phyloP scores from a whole-genome alignment of 164 flowering plant genomes.

The Vitis rupestris region DNA sequence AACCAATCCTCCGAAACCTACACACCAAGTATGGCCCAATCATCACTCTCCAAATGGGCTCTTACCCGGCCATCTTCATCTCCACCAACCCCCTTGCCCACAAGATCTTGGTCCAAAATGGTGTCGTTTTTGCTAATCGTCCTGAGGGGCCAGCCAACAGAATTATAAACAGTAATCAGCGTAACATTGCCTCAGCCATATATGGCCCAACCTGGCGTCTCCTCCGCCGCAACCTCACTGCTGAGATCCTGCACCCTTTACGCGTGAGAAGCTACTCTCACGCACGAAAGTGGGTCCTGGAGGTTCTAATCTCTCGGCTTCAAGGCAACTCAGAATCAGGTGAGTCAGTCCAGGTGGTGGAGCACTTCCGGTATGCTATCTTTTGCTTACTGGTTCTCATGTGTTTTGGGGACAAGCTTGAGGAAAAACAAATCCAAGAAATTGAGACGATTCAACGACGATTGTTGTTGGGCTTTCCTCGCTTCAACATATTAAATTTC shows the following conservation, averaged over 20 bases:
- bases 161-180: background rate
- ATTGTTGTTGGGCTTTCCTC: constrained; percentile 1
- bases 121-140: constrained; percentile 15
- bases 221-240: background rate
- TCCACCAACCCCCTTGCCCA: constrained; percentile 32
- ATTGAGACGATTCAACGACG: constrained; percentile 17
- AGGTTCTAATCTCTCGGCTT: no score
- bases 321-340: no score
- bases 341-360: background rate
- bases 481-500: constrained; percentile 21
- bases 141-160: background rate
- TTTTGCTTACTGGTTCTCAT: constrained; percentile 1
- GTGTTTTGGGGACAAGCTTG: background rate
- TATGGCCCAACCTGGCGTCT: background rate
- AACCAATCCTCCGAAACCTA: constrained; percentile 3
- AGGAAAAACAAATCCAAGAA: background rate
- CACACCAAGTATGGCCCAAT: constrained; percentile 40
- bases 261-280: background rate
- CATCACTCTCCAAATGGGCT: constrained; percentile 34
- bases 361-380: constrained; percentile 1
- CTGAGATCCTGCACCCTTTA: background rate
- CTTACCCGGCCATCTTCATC: constrained; percentile 30
- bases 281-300: background rate
- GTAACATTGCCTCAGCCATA: background rate
- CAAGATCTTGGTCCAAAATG: constrained; percentile 35